Percentiles rank a stretch among this genome's conserved stretches.
Conservation (phyloP, 2,329 filamentous ascomycete species). For the Diplodia intermedia region DNA sequence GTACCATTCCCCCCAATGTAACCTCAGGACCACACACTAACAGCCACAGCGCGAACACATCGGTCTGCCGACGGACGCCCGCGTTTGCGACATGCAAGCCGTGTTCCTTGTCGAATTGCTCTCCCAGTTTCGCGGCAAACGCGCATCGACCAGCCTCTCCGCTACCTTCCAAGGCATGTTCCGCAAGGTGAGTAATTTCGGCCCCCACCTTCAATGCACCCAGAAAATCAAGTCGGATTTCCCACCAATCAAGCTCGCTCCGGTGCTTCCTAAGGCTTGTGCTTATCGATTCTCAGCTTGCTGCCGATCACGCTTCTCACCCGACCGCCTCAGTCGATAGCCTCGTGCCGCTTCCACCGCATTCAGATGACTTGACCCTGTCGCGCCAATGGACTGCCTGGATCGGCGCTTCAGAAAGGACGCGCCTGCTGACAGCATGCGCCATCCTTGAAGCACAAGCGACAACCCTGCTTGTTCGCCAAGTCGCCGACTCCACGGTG, state of each 20-base stretch:
- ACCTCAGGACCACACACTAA: constrained; percentile 8
- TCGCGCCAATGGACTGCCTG: constrained; percentile 44
- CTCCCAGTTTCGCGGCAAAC: constrained; percentile 51
- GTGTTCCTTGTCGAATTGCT: constrained; percentile 53
- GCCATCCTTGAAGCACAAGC: constrained; percentile 51
- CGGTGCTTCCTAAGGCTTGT: background rate
- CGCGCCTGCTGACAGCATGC: constrained; percentile 51
- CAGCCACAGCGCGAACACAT: constrained; percentile 34
- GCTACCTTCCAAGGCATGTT: constrained; percentile 49
- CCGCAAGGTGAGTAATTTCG: constrained; percentile 40
- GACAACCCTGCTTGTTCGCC: constrained; percentile 25
- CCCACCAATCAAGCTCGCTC: background rate
- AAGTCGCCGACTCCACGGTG: constrained; percentile 24
- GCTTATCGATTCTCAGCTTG: constrained; percentile 21
- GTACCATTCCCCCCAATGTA: constrained; percentile 32
- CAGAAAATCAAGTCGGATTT: constrained; percentile 20
- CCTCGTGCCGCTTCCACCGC: constrained; percentile 23
- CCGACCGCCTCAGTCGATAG: constrained; percentile 26
- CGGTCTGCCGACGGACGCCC: constrained; percentile 35
- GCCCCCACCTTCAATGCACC: constrained; percentile 31
- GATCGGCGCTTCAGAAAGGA: constrained; percentile 43
- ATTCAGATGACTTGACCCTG: constrained; percentile 37
- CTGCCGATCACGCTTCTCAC: constrained; percentile 18
- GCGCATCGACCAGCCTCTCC: constrained; percentile 47
- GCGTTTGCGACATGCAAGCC: constrained; percentile 53